Conservation (phyloP, 2,329 filamentous ascomycete genomes). For the Talaromyces sp. region DNA sequence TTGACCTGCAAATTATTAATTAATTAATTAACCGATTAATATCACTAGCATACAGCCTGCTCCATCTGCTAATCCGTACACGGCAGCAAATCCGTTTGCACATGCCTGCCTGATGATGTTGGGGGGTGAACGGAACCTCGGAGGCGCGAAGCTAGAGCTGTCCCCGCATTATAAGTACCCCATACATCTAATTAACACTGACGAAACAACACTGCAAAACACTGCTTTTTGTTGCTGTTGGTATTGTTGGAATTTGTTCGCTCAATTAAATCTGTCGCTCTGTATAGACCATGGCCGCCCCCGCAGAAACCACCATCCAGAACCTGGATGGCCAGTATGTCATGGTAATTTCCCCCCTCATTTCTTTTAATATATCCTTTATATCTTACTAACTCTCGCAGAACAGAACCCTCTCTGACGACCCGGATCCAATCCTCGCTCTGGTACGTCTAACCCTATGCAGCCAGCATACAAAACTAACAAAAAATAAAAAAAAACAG, state of each 20-base stretch:
- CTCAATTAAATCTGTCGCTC: neutral
- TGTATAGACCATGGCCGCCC: conserved; percentile 59
- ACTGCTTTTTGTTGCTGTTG: too few relatives aligned
- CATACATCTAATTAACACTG: neutral
- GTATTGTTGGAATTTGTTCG: neutral
- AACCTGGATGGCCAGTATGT: conserved; percentile 65
- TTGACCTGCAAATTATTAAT: too few relatives aligned
- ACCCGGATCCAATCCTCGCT: conserved; percentile 61
- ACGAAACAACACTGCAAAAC: neutral
- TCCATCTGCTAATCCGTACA: too few relatives aligned
- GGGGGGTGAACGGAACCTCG: neutral
- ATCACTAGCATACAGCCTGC: too few relatives aligned
- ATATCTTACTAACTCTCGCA: conserved; percentile 28
- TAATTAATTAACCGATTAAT: too few relatives aligned
- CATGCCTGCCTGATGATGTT: neutral
- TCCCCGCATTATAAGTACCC: too few relatives aligned
- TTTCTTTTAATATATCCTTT: neutral
- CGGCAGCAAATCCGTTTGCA: neutral
- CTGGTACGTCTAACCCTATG: conserved; percentile 40
- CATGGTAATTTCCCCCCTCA: conserved; percentile 48
- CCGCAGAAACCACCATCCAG: conserved; percentile 58
- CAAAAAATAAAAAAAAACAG: conserved; percentile 18
- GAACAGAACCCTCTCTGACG: conserved; percentile 71
- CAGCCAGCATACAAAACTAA: neutral
- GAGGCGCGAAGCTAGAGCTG: neutral